Base-by-base conservation (phyloP, 768 basidiomycete genomes). In the Pleurotus salmoneostramineus region DNA sequence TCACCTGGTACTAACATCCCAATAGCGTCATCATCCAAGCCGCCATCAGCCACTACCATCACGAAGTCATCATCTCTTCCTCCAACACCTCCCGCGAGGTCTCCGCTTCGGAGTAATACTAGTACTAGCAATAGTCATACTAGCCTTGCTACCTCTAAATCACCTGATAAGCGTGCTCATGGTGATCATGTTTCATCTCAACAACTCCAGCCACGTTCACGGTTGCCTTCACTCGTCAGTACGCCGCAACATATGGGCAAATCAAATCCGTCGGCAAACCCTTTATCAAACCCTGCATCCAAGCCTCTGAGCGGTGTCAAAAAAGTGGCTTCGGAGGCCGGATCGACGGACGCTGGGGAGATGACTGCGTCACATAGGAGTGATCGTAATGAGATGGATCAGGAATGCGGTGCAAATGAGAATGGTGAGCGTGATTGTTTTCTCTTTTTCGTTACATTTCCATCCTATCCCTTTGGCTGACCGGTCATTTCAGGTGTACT, bases 221-320 rank as follows among this genome's bases (percentile, higher is more conserved):
- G 52, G 21, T 54, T 35, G 34, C 15, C 52, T 17, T 40, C 21
- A 34, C 40, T 12, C 27, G 52, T 27, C 21, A 47, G 21, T 47
- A 8, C 31, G 50, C 50, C 50, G 50, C 50, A 51, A 51, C 50
- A 51, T 33, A 54, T 54, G 52, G 52, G 10, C 27, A 17, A 14
- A 36, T 54, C 40, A n/a, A 54, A 17, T 54, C 52, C 52, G 52
- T 27, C 35, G 17, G 36, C 37, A 54, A 17, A 42, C 52, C 52
- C 52, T 54, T 36, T 17, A 10, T 21, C 52, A 42, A 42, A 31
- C 52, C 52, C 52, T 54, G 37, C 36, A 43, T 34, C 32, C 27
- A 21, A 35, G 50, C 32, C 27, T 6, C 6, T 14, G 14, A 35
- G n/a, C 33, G n/a, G 17, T 7, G 44, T 45, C 36, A 15, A n/a